These are phyloP conservation scores for Prunus campanulata DNA, from an alignment of 306 rosid genomes.

Conservation along the genomic window DNA sequence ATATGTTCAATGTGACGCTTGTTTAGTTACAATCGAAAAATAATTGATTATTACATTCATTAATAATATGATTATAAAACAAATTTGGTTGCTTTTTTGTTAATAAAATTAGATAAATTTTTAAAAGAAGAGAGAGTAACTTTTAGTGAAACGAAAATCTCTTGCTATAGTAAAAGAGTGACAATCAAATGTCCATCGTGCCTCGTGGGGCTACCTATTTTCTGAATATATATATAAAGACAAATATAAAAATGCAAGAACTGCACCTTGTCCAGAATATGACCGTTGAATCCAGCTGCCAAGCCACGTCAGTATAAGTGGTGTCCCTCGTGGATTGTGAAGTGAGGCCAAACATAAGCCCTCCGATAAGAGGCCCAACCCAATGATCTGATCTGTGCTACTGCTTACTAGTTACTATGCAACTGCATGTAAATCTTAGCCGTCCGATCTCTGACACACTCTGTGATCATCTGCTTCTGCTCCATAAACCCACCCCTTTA, in stretches of 20 bases:
- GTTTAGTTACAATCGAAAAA: too few relatives aligned
- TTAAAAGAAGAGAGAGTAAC: too few relatives aligned
- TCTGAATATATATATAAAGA: background rate
- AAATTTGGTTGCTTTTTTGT: too few relatives aligned
- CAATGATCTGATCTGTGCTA: background rate
- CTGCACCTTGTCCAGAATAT: background rate
- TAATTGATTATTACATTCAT: too few relatives aligned
- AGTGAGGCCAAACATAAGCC: background rate
- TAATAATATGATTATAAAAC: too few relatives aligned
- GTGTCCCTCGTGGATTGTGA: slow-evolving; percentile 26
- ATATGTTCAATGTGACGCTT: too few relatives aligned
- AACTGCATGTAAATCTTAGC: slow-evolving; percentile 26
- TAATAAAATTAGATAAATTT: too few relatives aligned
- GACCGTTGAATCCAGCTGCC: slow-evolving; percentile 46
- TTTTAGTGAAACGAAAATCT: too few relatives aligned
- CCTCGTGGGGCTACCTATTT: background rate
- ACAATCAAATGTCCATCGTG: background rate
- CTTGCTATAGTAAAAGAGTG: background rate
- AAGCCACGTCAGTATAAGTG: slow-evolving; percentile 32
- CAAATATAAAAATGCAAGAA: background rate
- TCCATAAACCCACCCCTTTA: background rate
- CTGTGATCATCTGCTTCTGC: background rate
- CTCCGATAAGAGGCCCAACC: background rate
- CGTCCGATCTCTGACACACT: slow-evolving; percentile 31
- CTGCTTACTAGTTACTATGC: slow-evolving; percentile 9